These are phyloP conservation scores for Suhomyces maxii DNA, from an alignment of 1,139 yeast species.

Conservation along the genomic window DNA sequence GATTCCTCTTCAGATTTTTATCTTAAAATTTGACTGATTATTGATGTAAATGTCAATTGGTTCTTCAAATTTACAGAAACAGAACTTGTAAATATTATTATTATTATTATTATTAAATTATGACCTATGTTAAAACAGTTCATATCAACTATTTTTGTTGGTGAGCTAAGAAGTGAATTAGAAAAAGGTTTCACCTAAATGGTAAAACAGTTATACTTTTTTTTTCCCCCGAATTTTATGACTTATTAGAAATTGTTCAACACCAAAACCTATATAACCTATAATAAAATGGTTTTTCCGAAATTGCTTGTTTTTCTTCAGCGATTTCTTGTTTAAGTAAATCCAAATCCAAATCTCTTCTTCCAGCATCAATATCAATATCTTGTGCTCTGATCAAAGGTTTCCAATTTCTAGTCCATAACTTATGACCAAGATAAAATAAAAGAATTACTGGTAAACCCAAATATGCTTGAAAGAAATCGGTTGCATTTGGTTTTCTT, in stretches of 20 bases:
- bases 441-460: constrained; percentile 53
- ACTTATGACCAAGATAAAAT: constrained; percentile 52
- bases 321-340: constrained; percentile 49
- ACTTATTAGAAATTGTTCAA: constrained; percentile 18
- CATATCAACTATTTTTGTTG: too few relatives aligned
- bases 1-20: too few relatives aligned
- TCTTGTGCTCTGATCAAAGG: constrained; percentile 40
- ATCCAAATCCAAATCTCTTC: constrained; percentile 56
- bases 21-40: too few relatives aligned
- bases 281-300: constrained; percentile 29
- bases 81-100: too few relatives aligned
- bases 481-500: constrained; percentile 30
- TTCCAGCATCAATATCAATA: constrained; percentile 54
- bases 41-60: too few relatives aligned
- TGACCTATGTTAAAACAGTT: too few relatives aligned
- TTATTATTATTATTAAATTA: too few relatives aligned
- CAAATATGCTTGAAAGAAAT: constrained; percentile 54
- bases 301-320: constrained; percentile 43
- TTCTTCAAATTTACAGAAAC: too few relatives aligned
- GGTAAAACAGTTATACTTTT: too few relatives aligned
- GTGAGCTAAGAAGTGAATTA: too few relatives aligned
- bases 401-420: constrained; percentile 45
- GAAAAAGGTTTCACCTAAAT: too few relatives aligned
- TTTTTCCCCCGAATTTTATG: too few relatives aligned
- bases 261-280: constrained; percentile 50